A percentile compares a stretch with the other conserved stretches of the same genome.
Evolutionary conservation across 2,329 filamentous ascomycete species (phyloP).

Genomic region (Botryosphaeria dothidea): DNA sequence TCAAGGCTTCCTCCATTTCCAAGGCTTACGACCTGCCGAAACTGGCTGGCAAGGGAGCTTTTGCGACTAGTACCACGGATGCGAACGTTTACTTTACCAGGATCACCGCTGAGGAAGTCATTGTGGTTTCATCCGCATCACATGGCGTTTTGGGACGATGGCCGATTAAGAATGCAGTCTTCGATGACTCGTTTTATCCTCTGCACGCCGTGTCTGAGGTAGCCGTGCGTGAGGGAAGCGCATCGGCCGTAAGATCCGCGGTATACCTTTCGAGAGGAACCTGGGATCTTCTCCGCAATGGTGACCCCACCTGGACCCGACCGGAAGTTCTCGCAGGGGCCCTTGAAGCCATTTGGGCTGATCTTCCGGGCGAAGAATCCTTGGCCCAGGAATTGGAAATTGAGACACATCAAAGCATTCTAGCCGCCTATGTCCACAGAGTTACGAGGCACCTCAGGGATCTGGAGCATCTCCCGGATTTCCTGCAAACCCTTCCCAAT

Average conservation of each 20-base stretch:
- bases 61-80: slow-evolving; percentile 75
- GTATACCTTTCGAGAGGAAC: slow-evolving; percentile 66
- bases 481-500: slow-evolving; percentile 67
- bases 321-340: slow-evolving; percentile 79
- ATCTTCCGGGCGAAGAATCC: slow-evolving; percentile 70
- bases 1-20: slow-evolving; percentile 67
- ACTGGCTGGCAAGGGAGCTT: slow-evolving; percentile 68
- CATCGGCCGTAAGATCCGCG: slow-evolving; percentile 77
- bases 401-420: slow-evolving; percentile 79
- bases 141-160: slow-evolving; percentile 76
- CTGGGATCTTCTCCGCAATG: slow-evolving; percentile 83
- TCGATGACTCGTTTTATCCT: slow-evolving; percentile 32
- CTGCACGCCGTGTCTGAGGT: slow-evolving; percentile 80
- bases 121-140: slow-evolving; percentile 73
- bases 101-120: slow-evolving; percentile 71
- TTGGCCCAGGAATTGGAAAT: slow-evolving; percentile 80
- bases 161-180: slow-evolving; percentile 53
- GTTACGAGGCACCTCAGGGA: slow-evolving; percentile 80
- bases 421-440: slow-evolving; percentile 84
- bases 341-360: slow-evolving; percentile 78
- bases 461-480: slow-evolving; percentile 73
- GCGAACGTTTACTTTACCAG: slow-evolving; percentile 89
- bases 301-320: slow-evolving; percentile 76
- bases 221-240: slow-evolving; percentile 66
- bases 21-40: slow-evolving; percentile 80